Conservation (phyloP, 371 early-diverging fungal genomes). For the Zychaea mexicana region DNA sequence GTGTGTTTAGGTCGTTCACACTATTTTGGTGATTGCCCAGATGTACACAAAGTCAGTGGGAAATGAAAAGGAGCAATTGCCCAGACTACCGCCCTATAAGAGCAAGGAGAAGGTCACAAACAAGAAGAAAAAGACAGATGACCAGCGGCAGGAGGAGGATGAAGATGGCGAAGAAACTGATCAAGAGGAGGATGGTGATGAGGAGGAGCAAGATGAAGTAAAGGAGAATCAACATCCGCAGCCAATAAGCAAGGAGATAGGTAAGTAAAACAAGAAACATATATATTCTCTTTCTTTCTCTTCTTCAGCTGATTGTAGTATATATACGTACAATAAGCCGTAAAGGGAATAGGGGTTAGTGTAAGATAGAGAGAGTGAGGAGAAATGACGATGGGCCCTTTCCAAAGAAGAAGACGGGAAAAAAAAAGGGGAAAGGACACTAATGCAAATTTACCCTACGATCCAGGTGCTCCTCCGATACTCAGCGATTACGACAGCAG, state of each 20-base stretch:
- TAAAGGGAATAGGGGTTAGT: too few relatives aligned
- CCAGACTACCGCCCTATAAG: not conserved
- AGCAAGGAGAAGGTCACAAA: not conserved
- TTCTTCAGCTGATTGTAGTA: too few relatives aligned
- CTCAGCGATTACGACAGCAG: not conserved
- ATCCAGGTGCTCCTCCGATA: not conserved
- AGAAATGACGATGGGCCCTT: not conserved
- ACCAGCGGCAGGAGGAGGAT: too few relatives aligned
- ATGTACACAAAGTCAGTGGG: slow-evolving; percentile 24
- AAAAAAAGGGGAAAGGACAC: not conserved
- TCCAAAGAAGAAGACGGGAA: not conserved
- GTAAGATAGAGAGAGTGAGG: too few relatives aligned
- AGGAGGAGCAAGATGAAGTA: slow-evolving; percentile 11
- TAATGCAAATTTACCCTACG: not conserved
- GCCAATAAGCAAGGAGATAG: not conserved
- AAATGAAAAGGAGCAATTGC: not conserved
- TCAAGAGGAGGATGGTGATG: not conserved
- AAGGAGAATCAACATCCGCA: slow-evolving; percentile 14
- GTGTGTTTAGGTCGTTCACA: slow-evolving; percentile 33
- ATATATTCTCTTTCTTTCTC: too few relatives aligned
- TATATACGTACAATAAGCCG: not conserved
- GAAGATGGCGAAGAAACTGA: not conserved
- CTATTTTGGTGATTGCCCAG: slow-evolving; percentile 33
- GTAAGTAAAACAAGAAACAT: not conserved
- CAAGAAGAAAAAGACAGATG: not conserved